Base-by-base conservation (phyloP, 2,329 filamentous ascomycete genomes). In the Cytospora leucostoma region DNA sequence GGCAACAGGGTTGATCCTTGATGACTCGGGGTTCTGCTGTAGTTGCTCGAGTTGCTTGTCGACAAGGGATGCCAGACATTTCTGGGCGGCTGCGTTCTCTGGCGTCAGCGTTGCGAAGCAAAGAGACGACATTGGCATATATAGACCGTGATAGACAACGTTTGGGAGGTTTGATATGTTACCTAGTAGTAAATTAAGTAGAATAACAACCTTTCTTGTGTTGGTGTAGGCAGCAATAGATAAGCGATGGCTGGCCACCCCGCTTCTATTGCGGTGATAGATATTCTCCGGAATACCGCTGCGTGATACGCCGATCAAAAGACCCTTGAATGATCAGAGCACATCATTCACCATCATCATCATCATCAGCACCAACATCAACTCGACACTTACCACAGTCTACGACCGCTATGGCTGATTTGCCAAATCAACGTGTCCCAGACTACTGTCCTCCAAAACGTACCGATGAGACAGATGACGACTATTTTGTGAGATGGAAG, bases 51-150 rank as follows among this genome's bases (percentile, higher is more conserved):
- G 12, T 3, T 59, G 56, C 32, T 51, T 59, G 13, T 53, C 37
- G 57, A 40, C 27, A 34, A 60, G 34, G 21, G 35, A 54, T 33
- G 21, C 49, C 35, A 60, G 57, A 17, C 49, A 54, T 21, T 60
- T 54, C 15, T 44, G 57, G 10, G 57, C 57, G 11, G 10, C 34
- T 13, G 33, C 35, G 21, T 60, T 60, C 15, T 60, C 57, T 12
- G 57, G 57, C 35, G 57, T 60, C 21, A 60, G 57, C 32, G 57
- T 60, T 60, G 57, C 57, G 35, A 56, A 56, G 35, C 53, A 19
- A 56, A 56, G 35, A 44, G 35, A 21, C 34, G 35, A 56, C 7
- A 56, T 56, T 56, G 17, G 7, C 12, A 17, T n/a, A 17, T n/a
- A 27, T 56, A 13, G 27, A 37, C 19, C 12, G 13, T 21, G 3